Evolutionary conservation across 2,329 filamentous ascomycete genomes (phyloP).

Genomic region (Aspergillus ochraceus): DNA sequence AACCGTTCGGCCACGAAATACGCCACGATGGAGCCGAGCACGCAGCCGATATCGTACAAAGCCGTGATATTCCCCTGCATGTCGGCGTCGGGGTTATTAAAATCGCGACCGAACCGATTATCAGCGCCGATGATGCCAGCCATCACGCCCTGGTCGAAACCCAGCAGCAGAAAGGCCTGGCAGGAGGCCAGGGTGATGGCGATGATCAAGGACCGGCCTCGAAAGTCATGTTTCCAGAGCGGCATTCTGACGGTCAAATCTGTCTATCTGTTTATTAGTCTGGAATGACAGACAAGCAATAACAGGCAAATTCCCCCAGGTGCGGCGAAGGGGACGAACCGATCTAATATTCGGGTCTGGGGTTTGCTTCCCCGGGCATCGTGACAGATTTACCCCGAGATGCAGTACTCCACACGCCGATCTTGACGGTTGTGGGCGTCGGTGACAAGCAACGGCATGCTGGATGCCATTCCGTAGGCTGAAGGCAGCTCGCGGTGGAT

Average conservation of each 20-base stretch:
- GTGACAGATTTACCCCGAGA: not conserved
- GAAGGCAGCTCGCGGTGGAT: not conserved
- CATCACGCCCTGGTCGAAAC: constrained; percentile 49
- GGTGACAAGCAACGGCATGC: not conserved
- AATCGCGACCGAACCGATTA: constrained; percentile 42
- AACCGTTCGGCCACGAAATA: constrained; percentile 44
- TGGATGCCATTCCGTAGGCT: not conserved
- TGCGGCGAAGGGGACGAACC: not conserved
- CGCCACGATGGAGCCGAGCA: constrained; percentile 31
- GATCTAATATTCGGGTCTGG: not conserved
- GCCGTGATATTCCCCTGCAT: constrained; percentile 40
- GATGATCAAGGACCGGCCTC: constrained; percentile 19
- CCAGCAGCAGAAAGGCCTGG: constrained; percentile 41
- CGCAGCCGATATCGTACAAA: constrained; percentile 34
- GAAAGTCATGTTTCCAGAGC: constrained; percentile 24
- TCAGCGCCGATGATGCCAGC: constrained; percentile 46
- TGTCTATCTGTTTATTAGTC: not conserved
- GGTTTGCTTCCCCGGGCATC: not conserved
- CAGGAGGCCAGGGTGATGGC: constrained; percentile 39
- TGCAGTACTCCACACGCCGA: not conserved
- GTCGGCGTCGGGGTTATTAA: constrained; percentile 38
- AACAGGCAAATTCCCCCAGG: no score
- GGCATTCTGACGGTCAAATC: constrained; percentile 6
- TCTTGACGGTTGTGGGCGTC: not conserved
- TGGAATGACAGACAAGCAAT: not conserved